A percentile compares a stretch with the other conserved stretches of the same genome.
These are phyloP conservation scores for Pythium aristosporum DNA, from an alignment of 352 stramenopile genomes.

Conservation along the genomic window DNA sequence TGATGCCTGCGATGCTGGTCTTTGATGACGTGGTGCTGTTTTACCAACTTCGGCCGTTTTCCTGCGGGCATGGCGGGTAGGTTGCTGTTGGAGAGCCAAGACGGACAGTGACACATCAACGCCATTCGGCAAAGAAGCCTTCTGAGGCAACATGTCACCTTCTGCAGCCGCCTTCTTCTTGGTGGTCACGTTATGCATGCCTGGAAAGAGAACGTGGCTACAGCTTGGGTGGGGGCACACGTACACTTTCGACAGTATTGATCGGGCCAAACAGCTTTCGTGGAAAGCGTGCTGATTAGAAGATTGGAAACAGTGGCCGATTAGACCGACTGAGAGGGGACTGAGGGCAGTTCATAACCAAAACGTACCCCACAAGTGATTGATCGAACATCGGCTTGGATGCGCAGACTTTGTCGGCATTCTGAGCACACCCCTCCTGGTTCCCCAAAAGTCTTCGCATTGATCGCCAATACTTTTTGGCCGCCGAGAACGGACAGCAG, in stretches of 20 bases:
- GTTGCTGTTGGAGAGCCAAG: slow-evolving; percentile 16
- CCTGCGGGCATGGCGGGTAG: neutral
- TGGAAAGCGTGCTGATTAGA: slow-evolving; percentile 65
- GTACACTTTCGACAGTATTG: slow-evolving; percentile 63
- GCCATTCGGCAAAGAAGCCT: neutral
- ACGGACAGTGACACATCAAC: slow-evolving; percentile 11
- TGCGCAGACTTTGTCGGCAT: slow-evolving; percentile 62
- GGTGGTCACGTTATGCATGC: slow-evolving; percentile 37
- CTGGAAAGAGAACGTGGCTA: slow-evolving; percentile 56
- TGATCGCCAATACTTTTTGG: slow-evolving; percentile 39
- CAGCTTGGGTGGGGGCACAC: slow-evolving; percentile 50
- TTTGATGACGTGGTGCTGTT: neutral
- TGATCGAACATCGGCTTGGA: slow-evolving; percentile 52
- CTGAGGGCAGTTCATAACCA: neutral
- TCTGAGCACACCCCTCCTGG: slow-evolving; percentile 39
- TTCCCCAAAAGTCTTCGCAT: slow-evolving; percentile 53
- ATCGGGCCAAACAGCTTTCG: slow-evolving; percentile 72
- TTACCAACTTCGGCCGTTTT: slow-evolving; percentile 1
- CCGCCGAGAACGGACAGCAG: slow-evolving; percentile 54
- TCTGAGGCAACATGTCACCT: neutral
- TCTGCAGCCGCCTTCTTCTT: slow-evolving; percentile 5
- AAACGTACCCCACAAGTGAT: slow-evolving; percentile 51
- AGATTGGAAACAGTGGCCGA: neutral
- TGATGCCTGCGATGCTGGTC: neutral
- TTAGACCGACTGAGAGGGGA: neutral